phyloP scores from a whole-genome alignment of 2,329 filamentous ascomycete genomes.

The Immersiporthe knoxdaviesiana region DNA sequence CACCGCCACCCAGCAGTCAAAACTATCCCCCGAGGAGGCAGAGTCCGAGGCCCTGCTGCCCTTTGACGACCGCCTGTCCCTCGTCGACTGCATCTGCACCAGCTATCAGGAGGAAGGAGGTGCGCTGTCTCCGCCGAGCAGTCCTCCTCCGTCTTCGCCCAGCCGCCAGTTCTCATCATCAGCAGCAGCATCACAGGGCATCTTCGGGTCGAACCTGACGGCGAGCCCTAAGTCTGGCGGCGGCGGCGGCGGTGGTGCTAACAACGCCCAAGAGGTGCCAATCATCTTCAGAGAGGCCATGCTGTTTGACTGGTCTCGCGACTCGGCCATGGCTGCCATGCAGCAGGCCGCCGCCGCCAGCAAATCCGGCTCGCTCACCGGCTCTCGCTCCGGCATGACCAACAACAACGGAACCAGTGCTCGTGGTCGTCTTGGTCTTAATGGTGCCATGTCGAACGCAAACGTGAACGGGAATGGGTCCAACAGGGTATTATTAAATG shows the following conservation, averaged over 20 bases:
- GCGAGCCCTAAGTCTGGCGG: conserved; percentile 31
- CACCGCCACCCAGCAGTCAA: conserved; percentile 46
- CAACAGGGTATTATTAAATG: conserved; percentile 39
- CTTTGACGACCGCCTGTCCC: conserved; percentile 71
- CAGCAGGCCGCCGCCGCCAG: conserved; percentile 58
- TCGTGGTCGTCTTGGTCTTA: conserved; percentile 62
- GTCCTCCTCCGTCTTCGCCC: conserved; percentile 74
- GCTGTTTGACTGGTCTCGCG: conserved; percentile 78
- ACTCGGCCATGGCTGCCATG: conserved; percentile 69
- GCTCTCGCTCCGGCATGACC: conserved; percentile 68
- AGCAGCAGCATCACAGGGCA: conserved; percentile 50
- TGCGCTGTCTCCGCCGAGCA: conserved; percentile 65
- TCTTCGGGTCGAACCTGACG: conserved; percentile 55
- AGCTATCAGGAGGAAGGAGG: conserved; percentile 63
- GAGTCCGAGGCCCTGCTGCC: conserved; percentile 69
- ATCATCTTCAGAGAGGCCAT: conserved; percentile 72
- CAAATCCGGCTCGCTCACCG: conserved; percentile 74
- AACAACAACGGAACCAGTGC: conserved; percentile 45
- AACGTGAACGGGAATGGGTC: conserved; percentile 42
- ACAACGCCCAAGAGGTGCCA: conserved; percentile 60
- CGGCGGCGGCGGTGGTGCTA: too few relatives aligned
- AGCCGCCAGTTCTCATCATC: conserved; percentile 56
- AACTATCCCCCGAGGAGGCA: conserved; percentile 55
- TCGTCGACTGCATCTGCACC: conserved; percentile 75
- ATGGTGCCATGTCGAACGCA: conserved; percentile 47